These are phyloP conservation scores for Rhododendron simsii DNA, from an alignment of 148 eudicot species.

Conservation along the genomic window DNA sequence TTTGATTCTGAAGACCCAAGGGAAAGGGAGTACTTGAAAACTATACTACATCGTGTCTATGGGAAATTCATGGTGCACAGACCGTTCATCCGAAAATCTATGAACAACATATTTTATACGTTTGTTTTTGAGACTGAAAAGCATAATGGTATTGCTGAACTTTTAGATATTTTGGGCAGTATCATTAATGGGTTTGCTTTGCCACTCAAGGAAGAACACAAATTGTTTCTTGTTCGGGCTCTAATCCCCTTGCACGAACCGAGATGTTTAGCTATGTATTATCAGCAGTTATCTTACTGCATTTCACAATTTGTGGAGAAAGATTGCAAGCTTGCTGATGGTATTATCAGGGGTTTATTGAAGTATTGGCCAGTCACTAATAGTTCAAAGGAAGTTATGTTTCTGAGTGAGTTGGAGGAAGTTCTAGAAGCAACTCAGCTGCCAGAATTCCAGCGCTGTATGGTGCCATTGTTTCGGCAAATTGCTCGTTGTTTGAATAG, in stretches of 20 bases:
- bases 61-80: constrained; percentile 85
- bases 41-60: constrained; percentile 64
- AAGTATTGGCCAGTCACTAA: constrained; percentile 81
- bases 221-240: constrained; percentile 56
- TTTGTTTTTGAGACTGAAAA: constrained; percentile 69
- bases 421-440: constrained; percentile 68
- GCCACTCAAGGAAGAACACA: constrained; percentile 80
- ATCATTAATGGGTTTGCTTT: constrained; percentile 79
- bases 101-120: constrained; percentile 58
- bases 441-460: constrained; percentile 68
- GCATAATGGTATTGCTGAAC: constrained; percentile 72
- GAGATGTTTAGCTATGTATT: constrained; percentile 66
- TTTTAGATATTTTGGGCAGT: constrained; percentile 73
- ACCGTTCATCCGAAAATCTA: constrained; percentile 63
- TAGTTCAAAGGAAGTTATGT: constrained; percentile 76
- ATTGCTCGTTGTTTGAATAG: constrained; percentile 66
- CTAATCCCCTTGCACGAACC: constrained; percentile 79
- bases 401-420: constrained; percentile 69
- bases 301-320: constrained; percentile 77
- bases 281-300: constrained; percentile 69
- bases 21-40: constrained; percentile 71
- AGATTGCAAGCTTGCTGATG: constrained; percentile 78
- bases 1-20: constrained; percentile 85
- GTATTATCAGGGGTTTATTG: constrained; percentile 60
- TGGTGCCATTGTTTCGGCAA: constrained; percentile 63